These are phyloP conservation scores for Strobilomyces confusus DNA, from an alignment of 768 basidiomycete genomes.

Conservation along the genomic window DNA sequence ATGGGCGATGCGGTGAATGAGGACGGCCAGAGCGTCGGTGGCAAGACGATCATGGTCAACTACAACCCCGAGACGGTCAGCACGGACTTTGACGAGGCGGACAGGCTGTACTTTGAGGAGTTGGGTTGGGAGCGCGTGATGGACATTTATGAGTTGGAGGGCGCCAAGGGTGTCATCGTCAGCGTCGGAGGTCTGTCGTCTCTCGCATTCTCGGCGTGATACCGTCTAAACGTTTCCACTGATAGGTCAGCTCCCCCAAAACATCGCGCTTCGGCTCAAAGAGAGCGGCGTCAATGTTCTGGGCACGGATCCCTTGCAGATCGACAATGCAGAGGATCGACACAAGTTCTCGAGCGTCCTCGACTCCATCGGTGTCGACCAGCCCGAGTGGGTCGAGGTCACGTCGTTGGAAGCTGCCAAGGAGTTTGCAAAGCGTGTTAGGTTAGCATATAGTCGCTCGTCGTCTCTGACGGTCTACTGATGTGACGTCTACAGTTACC, in stretches of 20 bases:
- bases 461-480: not conserved
- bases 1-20: slow-evolving; percentile 51
- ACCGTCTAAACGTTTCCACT: not conserved
- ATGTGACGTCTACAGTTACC: slow-evolving; percentile 56
- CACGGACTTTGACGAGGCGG: slow-evolving; percentile 99
- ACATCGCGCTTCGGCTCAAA: slow-evolving; percentile 95
- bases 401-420: slow-evolving; percentile 87
- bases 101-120: slow-evolving; percentile 97
- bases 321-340: slow-evolving; percentile 96
- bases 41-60: slow-evolving; percentile 98
- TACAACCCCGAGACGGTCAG: slow-evolving; percentile 99
- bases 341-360: slow-evolving; percentile 99
- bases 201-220: not conserved
- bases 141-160: slow-evolving; percentile 98
- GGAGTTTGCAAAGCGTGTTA: slow-evolving; percentile 82
- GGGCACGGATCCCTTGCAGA: slow-evolving; percentile 92
- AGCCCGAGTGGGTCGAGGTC: slow-evolving; percentile 94
- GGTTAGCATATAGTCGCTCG: slow-evolving; percentile 29
- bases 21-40: slow-evolving; percentile 28
- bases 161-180: slow-evolving; percentile 90
- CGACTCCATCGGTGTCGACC: slow-evolving; percentile 92
- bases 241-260: slow-evolving; percentile 93
- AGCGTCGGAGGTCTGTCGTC: slow-evolving; percentile 81
- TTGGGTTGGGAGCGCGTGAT: slow-evolving; percentile 97
- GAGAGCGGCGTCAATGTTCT: slow-evolving; percentile 87